Conservation (phyloP, 306 rosid genomes). For the Fragaria vesca region DNA sequence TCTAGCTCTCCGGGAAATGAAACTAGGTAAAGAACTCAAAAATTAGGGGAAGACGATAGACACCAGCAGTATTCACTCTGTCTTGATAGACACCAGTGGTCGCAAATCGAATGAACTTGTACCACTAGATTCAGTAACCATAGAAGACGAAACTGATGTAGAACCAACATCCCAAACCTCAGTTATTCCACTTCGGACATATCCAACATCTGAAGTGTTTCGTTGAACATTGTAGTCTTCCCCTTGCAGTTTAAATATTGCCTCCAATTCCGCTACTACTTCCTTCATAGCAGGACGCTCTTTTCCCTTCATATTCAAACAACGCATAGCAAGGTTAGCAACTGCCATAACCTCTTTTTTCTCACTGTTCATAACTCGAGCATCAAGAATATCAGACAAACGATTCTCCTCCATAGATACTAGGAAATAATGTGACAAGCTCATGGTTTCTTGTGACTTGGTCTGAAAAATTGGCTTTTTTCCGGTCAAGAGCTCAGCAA, state of each 20-base stretch:
- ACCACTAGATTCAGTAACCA: too few relatives aligned
- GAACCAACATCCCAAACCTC: background rate
- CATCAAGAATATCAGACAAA: slow-evolving; percentile 5
- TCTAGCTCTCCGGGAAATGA: background rate
- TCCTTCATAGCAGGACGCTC: slow-evolving; percentile 19
- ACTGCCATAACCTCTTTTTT: slow-evolving; percentile 10
- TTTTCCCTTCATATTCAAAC: slow-evolving; percentile 9
- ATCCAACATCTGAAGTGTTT: slow-evolving; percentile 13
- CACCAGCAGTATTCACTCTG: background rate
- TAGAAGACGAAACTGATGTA: background rate
- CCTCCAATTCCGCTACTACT: slow-evolving; percentile 1
- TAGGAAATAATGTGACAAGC: slow-evolving; percentile 15
- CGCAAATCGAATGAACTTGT: background rate
- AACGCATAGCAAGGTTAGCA: slow-evolving; percentile 4
- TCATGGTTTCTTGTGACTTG: background rate
- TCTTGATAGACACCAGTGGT: background rate
- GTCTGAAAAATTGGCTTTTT: background rate
- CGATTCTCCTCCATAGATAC: background rate
- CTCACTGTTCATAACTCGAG: background rate
- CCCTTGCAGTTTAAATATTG: background rate
- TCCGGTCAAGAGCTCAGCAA: slow-evolving; percentile 9
- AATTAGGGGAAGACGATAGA: background rate
- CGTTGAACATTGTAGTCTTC: background rate
- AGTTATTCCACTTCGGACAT: background rate
- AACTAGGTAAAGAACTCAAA: background rate